Percentiles rank a stretch among this genome's conserved stretches.
Evolutionary conservation across 805 yeast genomes (phyloP).

Genomic region (Candida pseudoglaebosa): DNA sequence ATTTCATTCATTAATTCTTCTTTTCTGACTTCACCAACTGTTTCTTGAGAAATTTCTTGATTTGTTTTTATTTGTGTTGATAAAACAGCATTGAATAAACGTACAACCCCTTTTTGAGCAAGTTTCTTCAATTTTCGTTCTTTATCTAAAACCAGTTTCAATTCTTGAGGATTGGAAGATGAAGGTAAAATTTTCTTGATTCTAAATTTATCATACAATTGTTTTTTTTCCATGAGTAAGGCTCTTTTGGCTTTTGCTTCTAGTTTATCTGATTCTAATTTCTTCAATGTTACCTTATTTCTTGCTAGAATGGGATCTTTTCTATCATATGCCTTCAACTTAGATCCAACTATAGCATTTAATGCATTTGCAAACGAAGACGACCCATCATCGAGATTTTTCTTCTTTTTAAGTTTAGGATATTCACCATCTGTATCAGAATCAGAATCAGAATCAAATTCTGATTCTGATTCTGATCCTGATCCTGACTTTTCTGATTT

Average conservation of each 20-base stretch:
- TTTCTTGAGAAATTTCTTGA: constrained; percentile 45
- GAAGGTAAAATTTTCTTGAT: constrained; percentile 63
- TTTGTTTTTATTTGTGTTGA: constrained; percentile 67
- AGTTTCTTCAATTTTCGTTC: constrained; percentile 70
- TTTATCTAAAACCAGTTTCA: constrained; percentile 55
- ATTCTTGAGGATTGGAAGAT: constrained; percentile 52
- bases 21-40: constrained; percentile 44
- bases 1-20: constrained; percentile 70
- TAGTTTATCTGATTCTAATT: constrained; percentile 73
- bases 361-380: constrained; percentile 78
- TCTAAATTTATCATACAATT: constrained; percentile 61
- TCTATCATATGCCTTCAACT: constrained; percentile 83
- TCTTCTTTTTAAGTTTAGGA: constrained; percentile 50
- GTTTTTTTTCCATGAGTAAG: constrained; percentile 67
- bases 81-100: constrained; percentile 77
- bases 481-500: constrained; percentile 4
- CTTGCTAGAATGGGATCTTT: constrained; percentile 89
- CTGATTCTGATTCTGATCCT: constrained; percentile 10
- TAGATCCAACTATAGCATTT: constrained; percentile 77
- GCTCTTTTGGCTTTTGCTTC: constrained; percentile 80
- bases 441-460: constrained; percentile 17
- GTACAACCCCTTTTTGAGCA: constrained; percentile 86
- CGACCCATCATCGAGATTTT: constrained; percentile 65
- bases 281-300: constrained; percentile 63
- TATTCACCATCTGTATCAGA: constrained; percentile 32